Evolutionary conservation across 2,329 filamentous ascomycete genomes (phyloP).

Genomic region (Ophiocordyceps camponoti-rufipedis): DNA sequence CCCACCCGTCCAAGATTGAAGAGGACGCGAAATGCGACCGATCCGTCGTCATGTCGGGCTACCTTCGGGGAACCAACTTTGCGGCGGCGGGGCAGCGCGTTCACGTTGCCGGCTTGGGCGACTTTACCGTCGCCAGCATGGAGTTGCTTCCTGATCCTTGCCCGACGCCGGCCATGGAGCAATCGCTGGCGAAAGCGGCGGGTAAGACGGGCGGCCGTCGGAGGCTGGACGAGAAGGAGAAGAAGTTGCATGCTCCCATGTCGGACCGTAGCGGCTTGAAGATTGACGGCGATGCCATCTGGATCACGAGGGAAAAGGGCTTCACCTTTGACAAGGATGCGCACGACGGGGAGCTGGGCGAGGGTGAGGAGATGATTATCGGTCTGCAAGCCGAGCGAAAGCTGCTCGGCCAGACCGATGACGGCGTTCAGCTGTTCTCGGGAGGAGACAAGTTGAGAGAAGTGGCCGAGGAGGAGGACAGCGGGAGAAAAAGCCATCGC

Average conservation of each 20-base stretch:
- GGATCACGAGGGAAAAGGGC: slow-evolving; percentile 54
- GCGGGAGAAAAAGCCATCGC: slow-evolving; percentile 40
- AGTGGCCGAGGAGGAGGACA: slow-evolving; percentile 33
- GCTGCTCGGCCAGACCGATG: slow-evolving; percentile 64
- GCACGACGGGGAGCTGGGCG: slow-evolving; percentile 59
- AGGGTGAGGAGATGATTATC: slow-evolving; percentile 90
- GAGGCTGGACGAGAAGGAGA: slow-evolving; percentile 88
- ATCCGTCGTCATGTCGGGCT: slow-evolving; percentile 80
- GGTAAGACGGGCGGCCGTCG: slow-evolving; percentile 66
- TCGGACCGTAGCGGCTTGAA: slow-evolving; percentile 91
- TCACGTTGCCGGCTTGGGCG: slow-evolving; percentile 83
- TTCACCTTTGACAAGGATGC: slow-evolving; percentile 56
- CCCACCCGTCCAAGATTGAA: slow-evolving; percentile 81
- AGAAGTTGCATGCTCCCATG: slow-evolving; percentile 92
- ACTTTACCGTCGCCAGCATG: slow-evolving; percentile 66
- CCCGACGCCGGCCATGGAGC: slow-evolving; percentile 80
- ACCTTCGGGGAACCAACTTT: slow-evolving; percentile 89
- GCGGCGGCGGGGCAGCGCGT: slow-evolving; percentile 68
- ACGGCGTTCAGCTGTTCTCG: slow-evolving; percentile 72
- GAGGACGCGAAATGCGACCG: slow-evolving; percentile 79
- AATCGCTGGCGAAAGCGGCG: slow-evolving; percentile 64
- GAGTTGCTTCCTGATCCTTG: slow-evolving; percentile 87
- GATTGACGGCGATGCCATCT: slow-evolving; percentile 93
- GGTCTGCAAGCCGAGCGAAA: slow-evolving; percentile 68
- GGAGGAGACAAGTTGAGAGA: slow-evolving; percentile 51